phyloP scores from a whole-genome alignment of 2,329 filamentous ascomycete species.

The Chalaropsis ovoidea region DNA sequence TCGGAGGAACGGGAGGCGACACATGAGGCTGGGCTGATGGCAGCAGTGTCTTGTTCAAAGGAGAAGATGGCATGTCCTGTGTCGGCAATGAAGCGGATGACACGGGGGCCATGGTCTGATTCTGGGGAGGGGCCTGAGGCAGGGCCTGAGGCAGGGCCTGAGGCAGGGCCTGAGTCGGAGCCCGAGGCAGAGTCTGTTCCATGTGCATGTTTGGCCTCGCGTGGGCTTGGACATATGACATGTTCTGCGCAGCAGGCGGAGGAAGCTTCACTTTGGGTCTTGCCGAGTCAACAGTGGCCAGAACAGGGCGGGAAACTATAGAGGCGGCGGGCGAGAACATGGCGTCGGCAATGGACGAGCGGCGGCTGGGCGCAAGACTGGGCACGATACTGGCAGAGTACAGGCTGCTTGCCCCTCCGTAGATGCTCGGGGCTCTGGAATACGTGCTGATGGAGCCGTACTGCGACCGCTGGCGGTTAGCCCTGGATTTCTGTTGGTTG shows the following conservation, averaged over 20 bases:
- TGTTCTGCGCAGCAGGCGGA: slow-evolving; percentile 38
- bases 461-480: slow-evolving; percentile 57
- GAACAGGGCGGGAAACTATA: slow-evolving; percentile 57
- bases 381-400: slow-evolving; percentile 83
- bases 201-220: not conserved
- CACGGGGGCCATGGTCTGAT: not conserved
- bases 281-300: slow-evolving; percentile 45
- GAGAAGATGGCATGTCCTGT: not conserved
- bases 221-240: slow-evolving; percentile 1
- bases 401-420: slow-evolving; percentile 58
- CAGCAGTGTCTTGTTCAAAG: not conserved
- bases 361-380: slow-evolving; percentile 74
- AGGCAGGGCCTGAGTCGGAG: not conserved
- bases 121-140: not conserved
- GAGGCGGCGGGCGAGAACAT: slow-evolving; percentile 75
- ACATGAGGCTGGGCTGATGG: not conserved
- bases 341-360: slow-evolving; percentile 62
- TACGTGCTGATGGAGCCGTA: slow-evolving; percentile 57
- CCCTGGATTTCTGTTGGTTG: slow-evolving; percentile 69
- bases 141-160: not conserved
- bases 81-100: not conserved
- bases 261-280: slow-evolving; percentile 77
- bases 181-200: not conserved
- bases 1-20: not conserved
- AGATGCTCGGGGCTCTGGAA: slow-evolving; percentile 75